phyloP scores from a whole-genome alignment of 768 basidiomycete species.

The Kwoniella sp. region DNA sequence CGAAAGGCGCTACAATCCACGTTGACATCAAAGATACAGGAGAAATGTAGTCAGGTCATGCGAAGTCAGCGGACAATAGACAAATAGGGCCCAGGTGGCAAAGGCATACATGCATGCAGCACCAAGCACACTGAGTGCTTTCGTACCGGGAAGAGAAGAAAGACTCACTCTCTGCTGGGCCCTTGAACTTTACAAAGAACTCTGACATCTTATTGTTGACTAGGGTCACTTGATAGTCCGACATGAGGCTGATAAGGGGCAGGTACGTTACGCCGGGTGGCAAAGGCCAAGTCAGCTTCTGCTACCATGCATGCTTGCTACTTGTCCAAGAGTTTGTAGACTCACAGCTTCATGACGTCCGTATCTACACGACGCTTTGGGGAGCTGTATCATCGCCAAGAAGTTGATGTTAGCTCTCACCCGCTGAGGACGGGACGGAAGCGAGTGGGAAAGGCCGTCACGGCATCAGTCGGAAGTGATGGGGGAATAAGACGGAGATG shows the following conservation, averaged over 20 bases:
- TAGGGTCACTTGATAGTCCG: conserved; percentile 95
- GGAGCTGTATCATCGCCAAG: conserved; percentile 63
- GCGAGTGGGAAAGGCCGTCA: background rate
- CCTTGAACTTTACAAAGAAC: conserved; percentile 94
- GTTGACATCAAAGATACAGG: background rate
- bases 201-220: conserved; percentile 99
- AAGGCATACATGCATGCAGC: conserved; percentile 1
- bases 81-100: background rate
- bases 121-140: background rate
- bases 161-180: conserved; percentile 85
- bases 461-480: background rate
- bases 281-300: conserved; percentile 4
- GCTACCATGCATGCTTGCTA: background rate
- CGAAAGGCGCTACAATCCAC: conserved; percentile 75
- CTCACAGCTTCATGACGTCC: conserved; percentile 98
- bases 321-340: conserved; percentile 17
- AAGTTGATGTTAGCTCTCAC: conserved; percentile 21
- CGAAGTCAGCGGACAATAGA: conserved; percentile 1
- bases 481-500: conserved; percentile 5
- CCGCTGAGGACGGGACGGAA: background rate
- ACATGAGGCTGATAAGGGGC: conserved; percentile 74
- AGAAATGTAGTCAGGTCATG: background rate
- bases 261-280: conserved; percentile 6
- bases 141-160: background rate
- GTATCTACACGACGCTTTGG: conserved; percentile 96